Conservation (phyloP, 1,139 yeast genomes). For the Lodderomyces oxycetoniae region DNA sequence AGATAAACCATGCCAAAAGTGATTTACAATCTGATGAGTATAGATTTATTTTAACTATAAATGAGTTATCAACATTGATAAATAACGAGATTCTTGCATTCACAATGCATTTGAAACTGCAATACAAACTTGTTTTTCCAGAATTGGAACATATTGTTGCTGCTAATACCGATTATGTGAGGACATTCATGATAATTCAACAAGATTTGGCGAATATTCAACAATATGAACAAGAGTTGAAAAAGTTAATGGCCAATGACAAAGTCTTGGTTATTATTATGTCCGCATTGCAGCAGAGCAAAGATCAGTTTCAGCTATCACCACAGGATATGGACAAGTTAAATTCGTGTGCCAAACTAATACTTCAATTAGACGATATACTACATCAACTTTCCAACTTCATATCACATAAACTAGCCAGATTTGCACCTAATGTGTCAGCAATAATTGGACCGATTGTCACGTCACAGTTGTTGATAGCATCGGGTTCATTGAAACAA, state of each 20-base stretch:
- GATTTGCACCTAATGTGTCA: constrained; percentile 76
- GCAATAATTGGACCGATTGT: constrained; percentile 68
- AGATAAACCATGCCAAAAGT: constrained; percentile 13
- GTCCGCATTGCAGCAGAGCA: constrained; percentile 51
- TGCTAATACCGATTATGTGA: constrained; percentile 63
- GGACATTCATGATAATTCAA: constrained; percentile 48
- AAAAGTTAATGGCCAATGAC: constrained; percentile 50
- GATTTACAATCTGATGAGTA: constrained; percentile 36
- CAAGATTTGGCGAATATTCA: constrained; percentile 41
- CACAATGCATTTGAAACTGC: constrained; percentile 46
- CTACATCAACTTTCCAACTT: constrained; percentile 45
- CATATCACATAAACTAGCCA: constrained; percentile 52
- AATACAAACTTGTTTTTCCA: constrained; percentile 61
- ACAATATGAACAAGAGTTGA: constrained; percentile 32
- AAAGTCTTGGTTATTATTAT: constrained; percentile 68
- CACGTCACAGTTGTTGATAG: constrained; percentile 69
- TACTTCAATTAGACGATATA: constrained; percentile 44
- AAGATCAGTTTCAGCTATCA: constrained; percentile 24
- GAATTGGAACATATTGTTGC: constrained; percentile 64
- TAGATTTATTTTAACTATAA: constrained; percentile 49
- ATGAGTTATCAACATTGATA: constrained; percentile 53
- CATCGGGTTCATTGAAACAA: constrained; percentile 67
- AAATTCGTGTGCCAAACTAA: constrained; percentile 41
- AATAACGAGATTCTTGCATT: constrained; percentile 51
- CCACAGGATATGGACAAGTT: constrained; percentile 37